Evolutionary conservation across 768 basidiomycete species (phyloP).

Genomic region (Suillus fuscotomentosus): DNA sequence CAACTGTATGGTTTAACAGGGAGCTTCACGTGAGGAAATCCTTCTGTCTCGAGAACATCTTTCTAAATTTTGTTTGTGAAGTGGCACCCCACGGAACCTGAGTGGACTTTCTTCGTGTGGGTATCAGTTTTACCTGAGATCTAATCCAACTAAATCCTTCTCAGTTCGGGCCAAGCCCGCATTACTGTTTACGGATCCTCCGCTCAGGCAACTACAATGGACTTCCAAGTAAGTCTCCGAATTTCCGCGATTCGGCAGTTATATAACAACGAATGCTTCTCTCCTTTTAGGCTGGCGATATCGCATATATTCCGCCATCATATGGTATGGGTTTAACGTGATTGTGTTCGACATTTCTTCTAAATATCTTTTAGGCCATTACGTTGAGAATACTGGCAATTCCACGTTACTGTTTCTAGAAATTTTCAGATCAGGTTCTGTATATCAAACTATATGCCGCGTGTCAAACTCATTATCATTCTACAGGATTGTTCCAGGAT

Average conservation of each 20-base stretch:
- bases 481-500: slow-evolving; percentile 50
- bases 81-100: slow-evolving; percentile 54
- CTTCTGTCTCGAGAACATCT: neutral
- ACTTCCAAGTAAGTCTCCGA: slow-evolving; percentile 38
- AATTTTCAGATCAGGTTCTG: slow-evolving; percentile 54
- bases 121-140: slow-evolving; percentile 1
- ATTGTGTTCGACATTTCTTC: neutral
- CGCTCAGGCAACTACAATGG: slow-evolving; percentile 39
- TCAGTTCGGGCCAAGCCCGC: slow-evolving; percentile 39
- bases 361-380: slow-evolving; percentile 45
- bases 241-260: neutral
- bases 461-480: neutral
- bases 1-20: slow-evolving; percentile 16
- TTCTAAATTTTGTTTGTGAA: slow-evolving; percentile 10
- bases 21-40: slow-evolving; percentile 43
- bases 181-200: slow-evolving; percentile 42
- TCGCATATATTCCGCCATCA: slow-evolving; percentile 24
- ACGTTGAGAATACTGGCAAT: slow-evolving; percentile 66
- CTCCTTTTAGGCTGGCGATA: slow-evolving; percentile 29
- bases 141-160: neutral
- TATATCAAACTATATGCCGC: slow-evolving; percentile 3
- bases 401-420: slow-evolving; percentile 58
- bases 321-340: slow-evolving; percentile 15
- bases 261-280: neutral
- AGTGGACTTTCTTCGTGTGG: slow-evolving; percentile 45